A percentile compares a stretch with the other conserved stretches of the same genome.
Evolutionary conservation across 2,329 filamentous ascomycete genomes (phyloP).

Genomic region (Phaeosphaeriaceae sp.): DNA sequence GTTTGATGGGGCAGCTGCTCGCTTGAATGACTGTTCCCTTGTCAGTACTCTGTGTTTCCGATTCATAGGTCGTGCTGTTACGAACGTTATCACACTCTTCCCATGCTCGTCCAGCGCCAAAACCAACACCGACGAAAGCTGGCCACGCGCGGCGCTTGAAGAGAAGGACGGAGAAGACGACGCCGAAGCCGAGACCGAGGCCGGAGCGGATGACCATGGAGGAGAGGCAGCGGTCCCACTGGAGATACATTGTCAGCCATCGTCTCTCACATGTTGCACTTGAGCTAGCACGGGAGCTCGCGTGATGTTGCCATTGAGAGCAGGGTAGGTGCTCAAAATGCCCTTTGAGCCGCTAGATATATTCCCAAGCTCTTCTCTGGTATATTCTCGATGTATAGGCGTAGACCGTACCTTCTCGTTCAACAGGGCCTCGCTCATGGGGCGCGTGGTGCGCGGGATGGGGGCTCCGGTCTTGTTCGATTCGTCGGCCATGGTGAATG

Average conservation of each 20-base stretch:
- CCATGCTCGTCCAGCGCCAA: conserved; percentile 95
- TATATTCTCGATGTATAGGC: neutral
- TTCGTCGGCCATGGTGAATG: conserved; percentile 64
- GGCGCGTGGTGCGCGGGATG: conserved; percentile 74
- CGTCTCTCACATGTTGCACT: neutral
- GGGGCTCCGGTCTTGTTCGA: conserved; percentile 63
- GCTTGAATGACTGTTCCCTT: conserved; percentile 58
- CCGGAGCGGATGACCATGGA: conserved; percentile 96
- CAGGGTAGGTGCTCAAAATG: too few species aligned
- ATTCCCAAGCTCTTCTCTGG: neutral
- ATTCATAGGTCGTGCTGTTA: conserved; percentile 11
- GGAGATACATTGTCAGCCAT: neutral
- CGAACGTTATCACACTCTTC: conserved; percentile 90
- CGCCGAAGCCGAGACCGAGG: conserved; percentile 93
- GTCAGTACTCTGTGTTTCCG: neutral
- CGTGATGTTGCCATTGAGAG: neutral
- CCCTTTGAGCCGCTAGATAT: too few species aligned
- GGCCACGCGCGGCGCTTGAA: conserved; percentile 99
- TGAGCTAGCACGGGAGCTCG: neutral
- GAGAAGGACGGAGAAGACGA: conserved; percentile 96
- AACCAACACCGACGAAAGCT: conserved; percentile 91
- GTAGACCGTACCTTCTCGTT: conserved; percentile 87
- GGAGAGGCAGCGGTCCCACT: conserved; percentile 99
- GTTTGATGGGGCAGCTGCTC: conserved; percentile 56
- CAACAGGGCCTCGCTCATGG: conserved; percentile 95